Percentiles rank a stretch among this genome's conserved stretches.
These are phyloP conservation scores for Populus nigra DNA, from an alignment of 345 rosid genomes.

Conservation along the genomic window DNA sequence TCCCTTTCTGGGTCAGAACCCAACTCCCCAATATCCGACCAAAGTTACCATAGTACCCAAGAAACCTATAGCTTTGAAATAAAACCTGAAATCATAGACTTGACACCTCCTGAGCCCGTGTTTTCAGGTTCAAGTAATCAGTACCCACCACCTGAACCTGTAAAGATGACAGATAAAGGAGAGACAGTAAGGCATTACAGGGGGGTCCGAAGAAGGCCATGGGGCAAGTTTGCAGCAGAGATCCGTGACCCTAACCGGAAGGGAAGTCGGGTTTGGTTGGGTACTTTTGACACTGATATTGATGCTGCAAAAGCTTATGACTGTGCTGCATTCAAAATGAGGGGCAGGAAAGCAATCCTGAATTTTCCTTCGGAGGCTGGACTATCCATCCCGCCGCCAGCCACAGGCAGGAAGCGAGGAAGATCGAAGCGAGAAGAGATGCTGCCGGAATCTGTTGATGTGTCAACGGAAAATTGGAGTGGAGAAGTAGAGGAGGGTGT, in stretches of 20 bases:
- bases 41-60: constrained; percentile 3
- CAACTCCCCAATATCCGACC: constrained; percentile 34
- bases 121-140: constrained; percentile 14
- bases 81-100: constrained; percentile 33
- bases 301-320: constrained; percentile 96
- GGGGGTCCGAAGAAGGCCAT: constrained; percentile 87
- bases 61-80: constrained; percentile 2
- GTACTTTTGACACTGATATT: constrained; percentile 64
- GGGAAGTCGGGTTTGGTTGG: constrained; percentile 88
- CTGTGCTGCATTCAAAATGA: constrained; percentile 72
- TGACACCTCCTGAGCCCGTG: not conserved
- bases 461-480: not conserved
- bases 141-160: not conserved
- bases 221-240: constrained; percentile 97
- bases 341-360: constrained; percentile 81
- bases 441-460: constrained; percentile 8
- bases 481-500: not conserved
- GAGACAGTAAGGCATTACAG: constrained; percentile 53
- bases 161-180: not conserved
- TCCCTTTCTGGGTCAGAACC: constrained; percentile 35
- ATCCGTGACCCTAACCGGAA: constrained; percentile 77
- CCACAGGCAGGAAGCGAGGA: constrained; percentile 52
- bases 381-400: constrained; percentile 40
- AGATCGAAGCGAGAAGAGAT: constrained; percentile 22
- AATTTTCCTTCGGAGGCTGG: constrained; percentile 91